Conservation (phyloP, 371 early-diverging fungal species). For the Mortierella polycephala region DNA sequence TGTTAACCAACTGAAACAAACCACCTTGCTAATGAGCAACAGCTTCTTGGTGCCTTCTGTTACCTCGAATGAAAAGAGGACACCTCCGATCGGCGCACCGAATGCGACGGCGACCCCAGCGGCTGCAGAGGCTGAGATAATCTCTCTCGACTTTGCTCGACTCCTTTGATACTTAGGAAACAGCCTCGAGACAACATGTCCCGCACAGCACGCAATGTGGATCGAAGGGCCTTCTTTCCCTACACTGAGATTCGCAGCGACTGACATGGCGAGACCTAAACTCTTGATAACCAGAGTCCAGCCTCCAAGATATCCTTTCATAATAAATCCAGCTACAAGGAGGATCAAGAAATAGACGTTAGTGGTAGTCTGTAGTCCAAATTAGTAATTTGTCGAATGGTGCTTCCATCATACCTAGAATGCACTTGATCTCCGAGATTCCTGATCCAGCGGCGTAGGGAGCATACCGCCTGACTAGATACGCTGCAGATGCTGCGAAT, state of each 20-base stretch:
- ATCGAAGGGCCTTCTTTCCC: constrained; percentile 98
- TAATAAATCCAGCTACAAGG: constrained; percentile 84
- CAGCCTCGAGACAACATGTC: constrained; percentile 83
- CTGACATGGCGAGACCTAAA: constrained; percentile 84
- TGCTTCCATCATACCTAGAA: constrained; percentile 67
- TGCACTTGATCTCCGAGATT: constrained; percentile 95
- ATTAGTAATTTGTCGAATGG: background rate
- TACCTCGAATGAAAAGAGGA: constrained; percentile 81
- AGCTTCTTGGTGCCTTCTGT: too few species aligned
- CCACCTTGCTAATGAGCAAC: background rate
- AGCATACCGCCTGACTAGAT: constrained; percentile 75
- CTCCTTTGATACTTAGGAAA: constrained; percentile 87
- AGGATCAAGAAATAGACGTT: constrained; percentile 18
- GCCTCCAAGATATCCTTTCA: constrained; percentile 87
- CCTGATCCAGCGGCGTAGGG: constrained; percentile 95
- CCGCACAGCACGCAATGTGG: constrained; percentile 91
- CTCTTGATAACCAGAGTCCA: constrained; percentile 89
- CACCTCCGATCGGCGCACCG: constrained; percentile 95
- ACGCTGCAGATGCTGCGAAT: constrained; percentile 68
- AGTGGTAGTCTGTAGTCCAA: background rate
- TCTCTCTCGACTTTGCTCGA: constrained; percentile 86
- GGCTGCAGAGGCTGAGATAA: constrained; percentile 87
- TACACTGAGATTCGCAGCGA: constrained; percentile 83
- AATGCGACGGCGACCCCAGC: constrained; percentile 95
- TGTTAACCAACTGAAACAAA: too few species aligned